Evolutionary conservation across 495 filamentous ascomycete genomes (phyloP).

Genomic region (Achaetomiella virescens): DNA sequence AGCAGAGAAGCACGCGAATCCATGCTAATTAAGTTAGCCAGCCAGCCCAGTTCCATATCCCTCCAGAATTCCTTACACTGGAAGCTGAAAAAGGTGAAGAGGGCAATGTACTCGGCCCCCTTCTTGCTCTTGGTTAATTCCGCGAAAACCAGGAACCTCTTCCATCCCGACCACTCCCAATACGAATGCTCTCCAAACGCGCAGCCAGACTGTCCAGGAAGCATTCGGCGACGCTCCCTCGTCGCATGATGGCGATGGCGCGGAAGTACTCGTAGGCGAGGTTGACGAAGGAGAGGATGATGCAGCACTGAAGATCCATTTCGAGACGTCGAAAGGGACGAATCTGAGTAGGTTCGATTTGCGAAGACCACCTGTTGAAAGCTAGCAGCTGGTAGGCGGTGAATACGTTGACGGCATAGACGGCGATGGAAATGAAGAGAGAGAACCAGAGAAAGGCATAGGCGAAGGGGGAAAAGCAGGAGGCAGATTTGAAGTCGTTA

Average conservation of each 20-base stretch:
- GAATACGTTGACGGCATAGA: slow-evolving; percentile 86
- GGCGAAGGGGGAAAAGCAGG: slow-evolving; percentile 68
- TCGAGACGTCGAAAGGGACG: slow-evolving; percentile 59
- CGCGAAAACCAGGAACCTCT: slow-evolving; percentile 84
- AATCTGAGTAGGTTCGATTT: slow-evolving; percentile 36
- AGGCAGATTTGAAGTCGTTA: slow-evolving; percentile 76
- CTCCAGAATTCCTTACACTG: slow-evolving; percentile 54
- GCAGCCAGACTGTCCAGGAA: slow-evolving; percentile 85
- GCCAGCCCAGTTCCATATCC: not conserved
- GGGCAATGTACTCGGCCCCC: slow-evolving; percentile 80
- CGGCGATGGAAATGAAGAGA: slow-evolving; percentile 68
- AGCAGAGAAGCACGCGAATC: slow-evolving; percentile 79
- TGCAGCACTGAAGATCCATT: slow-evolving; percentile 90
- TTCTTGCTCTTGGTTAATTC: slow-evolving; percentile 88
- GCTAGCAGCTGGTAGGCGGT: slow-evolving; percentile 85
- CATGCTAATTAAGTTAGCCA: slow-evolving; percentile 48
- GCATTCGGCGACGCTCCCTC: slow-evolving; percentile 80
- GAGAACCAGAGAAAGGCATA: slow-evolving; percentile 81
- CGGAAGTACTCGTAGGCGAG: slow-evolving; percentile 69
- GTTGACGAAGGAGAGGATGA: slow-evolving; percentile 77
- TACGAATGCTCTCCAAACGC: slow-evolving; percentile 68
- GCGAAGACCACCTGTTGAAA: slow-evolving; percentile 64
- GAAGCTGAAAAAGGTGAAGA: slow-evolving; percentile 93
- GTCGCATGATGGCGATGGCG: slow-evolving; percentile 70
- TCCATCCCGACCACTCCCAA: slow-evolving; percentile 66